Evolutionary conservation across 768 basidiomycete genomes (phyloP).

Genomic region (Podaxis pistillaris): DNA sequence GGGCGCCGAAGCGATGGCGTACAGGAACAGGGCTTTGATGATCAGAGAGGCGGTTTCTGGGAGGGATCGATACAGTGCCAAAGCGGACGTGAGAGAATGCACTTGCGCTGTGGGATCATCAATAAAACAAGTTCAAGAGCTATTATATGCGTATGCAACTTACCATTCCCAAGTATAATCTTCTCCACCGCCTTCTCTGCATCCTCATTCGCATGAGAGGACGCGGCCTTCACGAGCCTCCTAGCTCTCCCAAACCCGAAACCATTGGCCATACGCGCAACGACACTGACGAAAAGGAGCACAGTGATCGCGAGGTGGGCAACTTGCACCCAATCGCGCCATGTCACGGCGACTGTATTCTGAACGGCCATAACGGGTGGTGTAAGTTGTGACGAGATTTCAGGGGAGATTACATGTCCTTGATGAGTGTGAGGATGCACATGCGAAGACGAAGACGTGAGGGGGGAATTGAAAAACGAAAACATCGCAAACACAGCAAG

Average conservation of each 20-base stretch:
- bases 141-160: constrained; percentile 11
- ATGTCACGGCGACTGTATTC: constrained; percentile 26
- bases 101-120: constrained; percentile 1
- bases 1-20: not conserved
- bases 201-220: constrained; percentile 3
- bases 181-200: constrained; percentile 17
- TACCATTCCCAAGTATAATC: constrained; percentile 23
- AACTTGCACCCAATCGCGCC: constrained; percentile 54
- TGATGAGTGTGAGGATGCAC: constrained; percentile 35
- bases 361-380: constrained; percentile 19
- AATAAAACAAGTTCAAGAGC: not conserved
- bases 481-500: constrained; percentile 83
- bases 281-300: constrained; percentile 56
- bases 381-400: constrained; percentile 28
- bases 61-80: constrained; percentile 3
- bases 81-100: not conserved
- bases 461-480: constrained; percentile 80
- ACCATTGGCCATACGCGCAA: constrained; percentile 34
- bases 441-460: constrained; percentile 38
- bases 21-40: constrained; percentile 5
- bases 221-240: constrained; percentile 13
- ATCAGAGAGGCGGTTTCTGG: constrained; percentile 4
- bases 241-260: constrained; percentile 21
- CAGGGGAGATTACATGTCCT: constrained; percentile 52
- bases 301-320: constrained; percentile 68